phyloP scores from a whole-genome alignment of 2,329 filamentous ascomycete genomes.

The Botrytis sinoallii region DNA sequence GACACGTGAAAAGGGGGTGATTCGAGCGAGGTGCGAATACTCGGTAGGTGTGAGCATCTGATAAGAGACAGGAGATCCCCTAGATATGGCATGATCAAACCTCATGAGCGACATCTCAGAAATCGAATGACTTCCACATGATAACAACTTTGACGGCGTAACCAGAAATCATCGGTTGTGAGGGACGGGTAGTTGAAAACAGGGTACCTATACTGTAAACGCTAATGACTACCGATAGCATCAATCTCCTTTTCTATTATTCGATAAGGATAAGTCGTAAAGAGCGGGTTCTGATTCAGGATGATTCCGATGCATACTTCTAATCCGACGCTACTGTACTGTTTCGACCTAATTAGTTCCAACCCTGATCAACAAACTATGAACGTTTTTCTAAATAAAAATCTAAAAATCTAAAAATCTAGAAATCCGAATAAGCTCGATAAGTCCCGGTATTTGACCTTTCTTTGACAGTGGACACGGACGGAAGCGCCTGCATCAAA shows the following conservation, averaged over 20 bases:
- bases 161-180: not conserved
- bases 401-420: too few relatives aligned
- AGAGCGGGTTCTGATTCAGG: conserved; percentile 1
- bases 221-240: not conserved
- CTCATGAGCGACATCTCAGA: not conserved
- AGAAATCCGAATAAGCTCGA: not conserved
- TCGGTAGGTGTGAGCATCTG: not conserved
- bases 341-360: not conserved
- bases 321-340: not conserved
- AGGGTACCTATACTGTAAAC: not conserved
- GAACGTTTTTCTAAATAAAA: not conserved
- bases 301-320: not conserved
- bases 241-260: not conserved
- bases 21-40: not conserved
- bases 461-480: not conserved
- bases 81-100: not conserved
- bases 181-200: not conserved
- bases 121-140: conserved; percentile 2
- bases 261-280: not conserved
- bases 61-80: not conserved
- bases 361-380: not conserved
- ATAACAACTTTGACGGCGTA: not conserved
- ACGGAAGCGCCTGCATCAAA: conserved; percentile 1
- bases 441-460: not conserved
- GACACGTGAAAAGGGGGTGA: conserved; percentile 1